Evolutionary conservation across 805 yeast species (phyloP).

Genomic region (Candida rishiriensis): DNA sequence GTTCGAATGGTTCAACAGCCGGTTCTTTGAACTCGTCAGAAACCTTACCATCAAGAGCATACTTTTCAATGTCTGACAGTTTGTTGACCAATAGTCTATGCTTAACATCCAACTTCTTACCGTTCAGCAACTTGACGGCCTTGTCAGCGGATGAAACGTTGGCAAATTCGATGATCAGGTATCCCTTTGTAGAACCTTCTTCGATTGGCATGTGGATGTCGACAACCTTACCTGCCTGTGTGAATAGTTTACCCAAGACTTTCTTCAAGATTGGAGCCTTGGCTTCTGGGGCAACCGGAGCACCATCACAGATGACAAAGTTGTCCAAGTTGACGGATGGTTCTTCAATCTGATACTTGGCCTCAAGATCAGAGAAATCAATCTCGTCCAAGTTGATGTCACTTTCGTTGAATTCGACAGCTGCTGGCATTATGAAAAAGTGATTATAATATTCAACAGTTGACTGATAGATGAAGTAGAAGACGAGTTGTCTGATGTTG

Average conservation of each 20-base stretch:
- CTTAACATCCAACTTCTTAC: constrained; percentile 88
- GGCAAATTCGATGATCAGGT: constrained; percentile 77
- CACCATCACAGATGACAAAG: constrained; percentile 87
- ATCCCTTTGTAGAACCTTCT: constrained; percentile 80
- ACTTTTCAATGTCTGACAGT: constrained; percentile 77
- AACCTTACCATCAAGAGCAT: constrained; percentile 60
- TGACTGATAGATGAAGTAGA: too few species aligned
- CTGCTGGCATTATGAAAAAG: constrained; percentile 16
- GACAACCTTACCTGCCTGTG: constrained; percentile 71
- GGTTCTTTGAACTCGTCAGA: constrained; percentile 68
- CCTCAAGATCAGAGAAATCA: constrained; percentile 84
- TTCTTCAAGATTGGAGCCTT: constrained; percentile 80
- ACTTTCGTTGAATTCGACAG: constrained; percentile 24
- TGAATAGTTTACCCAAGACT: constrained; percentile 77
- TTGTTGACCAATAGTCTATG: constrained; percentile 85
- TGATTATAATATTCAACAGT: not conserved
- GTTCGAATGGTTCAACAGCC: constrained; percentile 61
- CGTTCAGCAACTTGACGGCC: constrained; percentile 77
- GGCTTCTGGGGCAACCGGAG: constrained; percentile 89
- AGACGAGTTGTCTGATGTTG: too few species aligned
- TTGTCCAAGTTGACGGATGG: constrained; percentile 63
- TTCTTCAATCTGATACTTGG: constrained; percentile 55
- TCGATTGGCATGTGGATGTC: constrained; percentile 81
- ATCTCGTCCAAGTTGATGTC: constrained; percentile 54
- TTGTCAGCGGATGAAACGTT: constrained; percentile 62